Percentiles rank a stretch among this genome's conserved stretches.
Conservation (phyloP, 192 early-diverging fungal genomes). For the Entophlyctis helioformis region DNA sequence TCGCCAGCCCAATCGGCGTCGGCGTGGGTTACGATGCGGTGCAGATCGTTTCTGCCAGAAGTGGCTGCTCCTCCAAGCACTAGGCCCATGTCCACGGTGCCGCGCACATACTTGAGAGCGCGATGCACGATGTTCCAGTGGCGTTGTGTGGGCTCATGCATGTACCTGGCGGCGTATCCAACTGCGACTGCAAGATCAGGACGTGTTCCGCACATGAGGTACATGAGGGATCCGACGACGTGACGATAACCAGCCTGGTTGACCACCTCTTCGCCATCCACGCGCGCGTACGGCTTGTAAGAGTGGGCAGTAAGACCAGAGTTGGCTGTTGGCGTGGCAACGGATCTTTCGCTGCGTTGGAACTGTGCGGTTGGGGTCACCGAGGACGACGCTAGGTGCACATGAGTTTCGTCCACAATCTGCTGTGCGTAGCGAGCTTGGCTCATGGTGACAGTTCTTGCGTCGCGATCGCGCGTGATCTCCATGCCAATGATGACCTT, state of each 20-base stretch:
- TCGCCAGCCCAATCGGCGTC: constrained; percentile 32
- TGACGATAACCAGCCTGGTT: no score
- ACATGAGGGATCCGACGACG: constrained; percentile 16
- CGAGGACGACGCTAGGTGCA: no score
- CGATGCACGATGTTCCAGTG: constrained; percentile 1
- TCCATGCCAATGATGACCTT: not conserved
- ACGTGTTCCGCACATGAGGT: constrained; percentile 6
- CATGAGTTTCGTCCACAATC: not conserved
- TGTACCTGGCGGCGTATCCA: no score
- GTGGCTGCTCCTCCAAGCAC: not conserved
- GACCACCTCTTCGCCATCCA: no score
- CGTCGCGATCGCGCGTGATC: not conserved
- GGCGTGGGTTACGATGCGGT: constrained; percentile 10
- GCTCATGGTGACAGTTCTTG: not conserved
- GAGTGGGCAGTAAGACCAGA: no score
- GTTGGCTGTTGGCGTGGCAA: no score
- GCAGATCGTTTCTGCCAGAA: no score
- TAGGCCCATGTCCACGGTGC: constrained; percentile 8
- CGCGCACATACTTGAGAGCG: constrained; percentile 17
- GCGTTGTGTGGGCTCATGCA: not conserved
- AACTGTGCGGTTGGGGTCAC: no score
- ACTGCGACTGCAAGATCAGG: constrained; percentile 15
- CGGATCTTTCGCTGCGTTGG: no score
- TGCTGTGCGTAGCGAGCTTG: constrained; percentile 4
- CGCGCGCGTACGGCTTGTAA: no score